Percentiles rank a stretch among this genome's conserved stretches.
Evolutionary conservation across 805 yeast species (phyloP).

Genomic region (Naumovozyma castellii): DNA sequence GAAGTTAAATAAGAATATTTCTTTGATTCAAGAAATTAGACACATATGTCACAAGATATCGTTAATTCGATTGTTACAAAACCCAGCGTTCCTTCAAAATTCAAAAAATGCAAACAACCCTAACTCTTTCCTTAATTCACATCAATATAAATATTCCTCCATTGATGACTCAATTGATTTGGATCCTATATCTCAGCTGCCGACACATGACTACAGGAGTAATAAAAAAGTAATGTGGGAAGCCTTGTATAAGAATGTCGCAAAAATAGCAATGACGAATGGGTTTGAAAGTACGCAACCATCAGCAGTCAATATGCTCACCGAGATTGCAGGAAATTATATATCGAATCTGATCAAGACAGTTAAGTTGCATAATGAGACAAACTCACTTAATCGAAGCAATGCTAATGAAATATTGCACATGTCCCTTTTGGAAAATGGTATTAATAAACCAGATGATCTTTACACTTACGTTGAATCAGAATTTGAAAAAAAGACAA

Average conservation of each 20-base stretch:
- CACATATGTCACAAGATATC: constrained; percentile 82
- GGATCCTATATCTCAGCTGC: constrained; percentile 72
- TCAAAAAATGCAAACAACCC: constrained; percentile 11
- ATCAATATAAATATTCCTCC: constrained; percentile 31
- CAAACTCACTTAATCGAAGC: constrained; percentile 33
- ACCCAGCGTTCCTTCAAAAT: constrained; percentile 16
- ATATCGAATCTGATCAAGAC: constrained; percentile 65
- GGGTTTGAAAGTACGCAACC: constrained; percentile 85
- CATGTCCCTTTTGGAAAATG: constrained; percentile 71
- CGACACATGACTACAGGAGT: constrained; percentile 51
- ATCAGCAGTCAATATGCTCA: constrained; percentile 64
- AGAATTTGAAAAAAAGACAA: constrained; percentile 57
- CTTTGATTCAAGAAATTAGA: constrained; percentile 78
- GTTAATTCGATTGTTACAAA: constrained; percentile 79
- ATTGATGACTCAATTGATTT: constrained; percentile 57
- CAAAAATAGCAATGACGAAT: constrained; percentile 78
- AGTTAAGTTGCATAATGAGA: constrained; percentile 61
- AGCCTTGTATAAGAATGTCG: constrained; percentile 57
- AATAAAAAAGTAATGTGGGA: constrained; percentile 53
- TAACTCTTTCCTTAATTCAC: constrained; percentile 13
- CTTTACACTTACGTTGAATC: constrained; percentile 67
- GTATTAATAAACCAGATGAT: constrained; percentile 69
- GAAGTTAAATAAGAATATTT: constrained; percentile 54
- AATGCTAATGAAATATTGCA: constrained; percentile 39
- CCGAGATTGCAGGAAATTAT: constrained; percentile 78